Conservation (phyloP, 192 early-diverging fungal species). For the Gryganskiella cystojenkinii region DNA sequence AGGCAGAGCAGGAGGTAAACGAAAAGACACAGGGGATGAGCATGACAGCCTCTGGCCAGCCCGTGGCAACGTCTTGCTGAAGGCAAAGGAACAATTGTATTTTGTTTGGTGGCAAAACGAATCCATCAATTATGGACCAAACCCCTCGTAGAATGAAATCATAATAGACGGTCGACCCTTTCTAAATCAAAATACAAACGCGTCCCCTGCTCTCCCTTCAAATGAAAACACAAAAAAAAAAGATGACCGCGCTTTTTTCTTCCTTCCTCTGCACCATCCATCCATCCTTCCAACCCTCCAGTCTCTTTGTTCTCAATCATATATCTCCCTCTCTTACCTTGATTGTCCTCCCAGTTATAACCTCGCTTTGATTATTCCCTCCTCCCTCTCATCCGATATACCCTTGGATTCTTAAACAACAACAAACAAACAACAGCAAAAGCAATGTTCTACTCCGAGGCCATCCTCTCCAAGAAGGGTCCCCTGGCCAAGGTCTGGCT, state of each 20-base stretch:
- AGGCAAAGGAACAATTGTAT: too few species aligned
- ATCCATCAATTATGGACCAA: too few species aligned
- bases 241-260: neutral
- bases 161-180: too few species aligned
- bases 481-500: conserved; percentile 97
- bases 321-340: neutral
- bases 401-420: too few species aligned
- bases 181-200: too few species aligned
- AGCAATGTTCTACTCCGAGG: conserved; percentile 88
- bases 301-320: neutral
- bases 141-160: too few species aligned
- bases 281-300: neutral
- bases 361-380: neutral
- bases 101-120: too few species aligned
- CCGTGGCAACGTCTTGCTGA: neutral
- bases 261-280: neutral
- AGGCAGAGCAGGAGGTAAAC: neutral
- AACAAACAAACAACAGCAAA: conserved; percentile 2
- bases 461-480: conserved; percentile 85
- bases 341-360: too few species aligned
- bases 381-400: neutral
- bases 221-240: neutral
- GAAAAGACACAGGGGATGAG: neutral
- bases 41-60: neutral
- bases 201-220: neutral